These are phyloP conservation scores for Podaxis rugospora DNA, from an alignment of 768 basidiomycete species.

Conservation along the genomic window DNA sequence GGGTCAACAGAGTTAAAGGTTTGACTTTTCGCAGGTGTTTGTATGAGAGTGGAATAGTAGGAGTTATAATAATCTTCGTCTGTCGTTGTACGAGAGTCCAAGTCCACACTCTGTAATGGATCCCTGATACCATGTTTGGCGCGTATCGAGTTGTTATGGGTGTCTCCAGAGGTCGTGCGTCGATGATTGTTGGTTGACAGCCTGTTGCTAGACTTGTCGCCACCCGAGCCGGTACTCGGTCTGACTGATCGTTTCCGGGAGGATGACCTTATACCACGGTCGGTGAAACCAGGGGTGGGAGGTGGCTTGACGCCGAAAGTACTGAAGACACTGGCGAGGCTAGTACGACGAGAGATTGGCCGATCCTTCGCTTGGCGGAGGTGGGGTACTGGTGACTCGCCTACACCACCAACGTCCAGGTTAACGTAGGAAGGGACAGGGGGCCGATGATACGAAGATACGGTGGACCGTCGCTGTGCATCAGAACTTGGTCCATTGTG, in stretches of 20 bases:
- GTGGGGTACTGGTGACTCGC: conserved; percentile 54
- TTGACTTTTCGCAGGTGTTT: conserved; percentile 12
- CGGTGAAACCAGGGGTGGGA: not conserved
- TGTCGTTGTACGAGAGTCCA: conserved; percentile 14
- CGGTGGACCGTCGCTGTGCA: conserved; percentile 30
- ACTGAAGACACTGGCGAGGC: conserved; percentile 49
- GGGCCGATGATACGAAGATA: conserved; percentile 27
- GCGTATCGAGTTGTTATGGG: not conserved
- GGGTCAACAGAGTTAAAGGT: conserved; percentile 8
- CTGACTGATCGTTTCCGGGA: not conserved
- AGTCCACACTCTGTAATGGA: conserved; percentile 15
- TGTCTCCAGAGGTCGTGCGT: conserved; percentile 7
- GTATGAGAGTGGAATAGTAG: conserved; percentile 39
- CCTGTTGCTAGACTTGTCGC: not conserved
- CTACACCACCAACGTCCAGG: conserved; percentile 55
- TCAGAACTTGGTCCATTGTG: conserved; percentile 26
- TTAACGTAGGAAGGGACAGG: conserved; percentile 39
- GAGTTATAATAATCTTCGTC: conserved; percentile 49
- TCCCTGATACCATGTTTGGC: not conserved
- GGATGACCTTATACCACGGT: not conserved
- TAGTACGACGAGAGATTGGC: conserved; percentile 35
- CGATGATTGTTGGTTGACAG: conserved; percentile 1
- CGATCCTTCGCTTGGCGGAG: conserved; percentile 24
- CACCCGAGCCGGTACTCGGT: not conserved
- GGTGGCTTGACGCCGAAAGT: conserved; percentile 30